Evolutionary conservation across 306 rosid species (phyloP).

Genomic region (Quercus suber): DNA sequence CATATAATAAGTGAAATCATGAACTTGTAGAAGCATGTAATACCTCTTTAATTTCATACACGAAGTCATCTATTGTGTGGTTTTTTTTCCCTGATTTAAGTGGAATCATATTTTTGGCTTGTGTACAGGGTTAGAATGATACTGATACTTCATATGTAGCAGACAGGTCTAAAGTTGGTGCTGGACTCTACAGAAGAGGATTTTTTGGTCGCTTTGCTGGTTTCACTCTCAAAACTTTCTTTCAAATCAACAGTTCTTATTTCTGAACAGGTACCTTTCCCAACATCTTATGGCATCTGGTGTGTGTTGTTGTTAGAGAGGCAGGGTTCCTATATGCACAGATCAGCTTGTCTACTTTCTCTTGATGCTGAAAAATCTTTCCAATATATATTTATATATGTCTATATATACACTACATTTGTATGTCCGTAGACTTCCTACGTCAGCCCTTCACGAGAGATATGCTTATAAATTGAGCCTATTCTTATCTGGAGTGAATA

Average conservation of each 20-base stretch:
- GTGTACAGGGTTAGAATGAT: neutral
- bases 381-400: neutral
- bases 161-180: constrained; percentile 62
- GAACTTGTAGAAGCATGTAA: neutral
- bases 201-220: constrained; percentile 50
- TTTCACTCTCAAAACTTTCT: constrained; percentile 71
- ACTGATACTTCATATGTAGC: constrained; percentile 20
- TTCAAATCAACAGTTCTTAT: constrained; percentile 43
- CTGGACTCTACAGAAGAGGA: constrained; percentile 49
- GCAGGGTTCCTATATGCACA: neutral
- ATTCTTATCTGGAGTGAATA: neutral
- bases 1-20: neutral
- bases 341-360: neutral
- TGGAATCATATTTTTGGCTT: neutral
- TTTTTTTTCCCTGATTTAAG: neutral
- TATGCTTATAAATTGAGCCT: neutral
- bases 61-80: neutral
- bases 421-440: neutral
- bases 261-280: constrained; percentile 50
- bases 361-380: neutral
- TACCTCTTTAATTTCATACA: neutral
- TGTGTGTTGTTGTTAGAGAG: constrained; percentile 5
- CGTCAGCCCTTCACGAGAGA: neutral
- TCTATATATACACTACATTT: no score
- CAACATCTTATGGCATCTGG: neutral